A percentile compares a stretch with the other conserved stretches of the same genome.
Evolutionary conservation across 192 early-diverging fungal genomes (phyloP).

Genomic region (Gigaspora rosea): DNA sequence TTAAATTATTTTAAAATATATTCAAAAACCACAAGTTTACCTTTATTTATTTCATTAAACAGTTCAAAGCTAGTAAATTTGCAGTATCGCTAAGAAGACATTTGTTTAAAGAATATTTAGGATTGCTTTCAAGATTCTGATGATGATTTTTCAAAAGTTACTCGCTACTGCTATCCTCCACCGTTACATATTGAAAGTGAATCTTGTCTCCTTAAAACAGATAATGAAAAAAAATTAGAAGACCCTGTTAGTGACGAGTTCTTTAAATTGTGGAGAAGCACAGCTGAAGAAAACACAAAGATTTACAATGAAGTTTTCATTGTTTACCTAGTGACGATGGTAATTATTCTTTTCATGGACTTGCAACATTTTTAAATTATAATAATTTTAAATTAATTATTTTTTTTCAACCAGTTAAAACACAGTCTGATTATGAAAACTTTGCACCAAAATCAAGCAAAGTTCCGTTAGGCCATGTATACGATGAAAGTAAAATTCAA

Average conservation of each 20-base stretch:
- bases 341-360: conserved; percentile 21
- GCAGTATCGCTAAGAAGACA: conserved; percentile 70
- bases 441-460: conserved; percentile 38
- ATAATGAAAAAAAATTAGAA: conserved; percentile 46
- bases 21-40: background rate
- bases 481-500: no score
- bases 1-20: background rate
- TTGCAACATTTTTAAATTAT: background rate
- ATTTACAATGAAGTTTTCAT: conserved; percentile 73
- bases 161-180: conserved; percentile 38
- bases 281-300: conserved; percentile 66
- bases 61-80: conserved; percentile 73
- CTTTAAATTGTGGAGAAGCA: conserved; percentile 60
- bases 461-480: conserved; percentile 40
- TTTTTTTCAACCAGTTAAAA: background rate
- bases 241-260: conserved; percentile 77
- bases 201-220: conserved; percentile 26
- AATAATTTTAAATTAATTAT: conserved; percentile 32
- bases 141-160: conserved; percentile 42
- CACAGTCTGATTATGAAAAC: conserved; percentile 42
- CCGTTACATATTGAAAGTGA: background rate
- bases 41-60: background rate
- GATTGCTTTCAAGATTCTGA: conserved; percentile 56
- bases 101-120: conserved; percentile 85
- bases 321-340: conserved; percentile 87